phyloP scores from a whole-genome alignment of 176 grass and related monocot genomes.

The Triticum dicoccoides region DNA sequence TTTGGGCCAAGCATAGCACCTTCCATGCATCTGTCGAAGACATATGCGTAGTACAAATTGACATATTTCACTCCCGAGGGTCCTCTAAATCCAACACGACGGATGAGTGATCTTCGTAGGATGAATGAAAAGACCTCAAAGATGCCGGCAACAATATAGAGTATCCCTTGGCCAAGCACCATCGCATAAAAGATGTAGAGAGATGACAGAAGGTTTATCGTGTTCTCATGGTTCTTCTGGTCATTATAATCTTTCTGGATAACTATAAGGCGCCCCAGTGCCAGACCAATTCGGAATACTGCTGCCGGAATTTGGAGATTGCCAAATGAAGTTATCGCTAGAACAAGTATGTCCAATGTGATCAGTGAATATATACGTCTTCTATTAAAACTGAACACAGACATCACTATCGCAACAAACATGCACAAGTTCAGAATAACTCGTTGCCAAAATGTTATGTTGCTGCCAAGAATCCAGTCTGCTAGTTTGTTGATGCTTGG shows the following conservation, averaged over 20 bases:
- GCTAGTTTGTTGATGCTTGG: not conserved
- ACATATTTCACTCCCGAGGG: not conserved
- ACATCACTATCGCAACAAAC: not conserved
- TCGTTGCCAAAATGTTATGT: not conserved
- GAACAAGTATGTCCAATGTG: not conserved
- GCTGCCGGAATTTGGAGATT: not conserved
- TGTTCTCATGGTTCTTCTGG: not conserved
- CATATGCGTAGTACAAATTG: not conserved
- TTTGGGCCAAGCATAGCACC: not conserved
- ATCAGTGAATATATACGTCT: rapidly evolving
- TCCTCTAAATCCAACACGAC: not conserved
- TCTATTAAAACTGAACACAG: not conserved
- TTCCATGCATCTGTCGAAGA: not conserved
- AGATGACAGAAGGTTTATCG: not conserved
- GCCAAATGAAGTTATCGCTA: not conserved
- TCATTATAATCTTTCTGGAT: not conserved
- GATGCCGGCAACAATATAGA: not conserved
- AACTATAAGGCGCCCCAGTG: not conserved
- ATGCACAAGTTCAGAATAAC: not conserved
- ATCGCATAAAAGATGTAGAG: not conserved
- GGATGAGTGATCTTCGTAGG: not conserved
- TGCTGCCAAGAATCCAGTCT: not conserved
- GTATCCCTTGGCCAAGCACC: not conserved
- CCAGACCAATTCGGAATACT: not conserved
- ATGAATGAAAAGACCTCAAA: not conserved